Evolutionary conservation across 495 filamentous ascomycete genomes (phyloP), one percentile per base, ranked within the genome.

Genomic region (Penicillium pancosmium): DNA sequence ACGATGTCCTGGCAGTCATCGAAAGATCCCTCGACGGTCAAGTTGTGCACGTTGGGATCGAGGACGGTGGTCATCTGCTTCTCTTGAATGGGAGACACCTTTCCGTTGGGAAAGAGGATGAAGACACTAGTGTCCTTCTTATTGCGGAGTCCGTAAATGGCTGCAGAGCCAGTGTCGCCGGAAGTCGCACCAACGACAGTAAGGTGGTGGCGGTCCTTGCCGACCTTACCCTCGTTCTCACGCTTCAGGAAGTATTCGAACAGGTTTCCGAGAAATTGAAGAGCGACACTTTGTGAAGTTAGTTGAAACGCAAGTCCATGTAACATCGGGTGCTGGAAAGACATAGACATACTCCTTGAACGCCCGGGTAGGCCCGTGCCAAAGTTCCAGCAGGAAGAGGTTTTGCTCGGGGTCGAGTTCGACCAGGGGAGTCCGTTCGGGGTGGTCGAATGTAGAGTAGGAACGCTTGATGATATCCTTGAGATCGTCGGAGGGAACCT

Each of bases 1-100:
- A 98, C 90, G 53, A 91, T 91, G 68, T 97, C 93, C 85, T 96
- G 93, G 75, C 93, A 98, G 69, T 98, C 90, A 64, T 98, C 94
- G 75, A 98, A 97, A 2, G 90, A 91, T 35, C 93, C 93, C 51
- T 86, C 84, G 13, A 97, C 87, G 47, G 89, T 84, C 1, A 98
- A 73, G 73, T 92, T 93, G 80, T 96, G 90, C 9, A 97, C 77
- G 74, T 98, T 98, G 50, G 78, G 74, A 67, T 97, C 94, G 21
- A 88, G 73, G 54, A 91, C 86, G 0, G 93, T 94, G 1, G 91
- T 96, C 94, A 98, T 97, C 76, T 98, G 94, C 4, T 86, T 88
- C 73, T 97, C 90, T 70, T 97, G 94, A 55, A 97, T 88, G 2
- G 91, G 88, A 65, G 84, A 89, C 44, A 96, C 85, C 51, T 86